Conservation (phyloP, 805 yeast species). For the Saccharomycopsis vini region DNA sequence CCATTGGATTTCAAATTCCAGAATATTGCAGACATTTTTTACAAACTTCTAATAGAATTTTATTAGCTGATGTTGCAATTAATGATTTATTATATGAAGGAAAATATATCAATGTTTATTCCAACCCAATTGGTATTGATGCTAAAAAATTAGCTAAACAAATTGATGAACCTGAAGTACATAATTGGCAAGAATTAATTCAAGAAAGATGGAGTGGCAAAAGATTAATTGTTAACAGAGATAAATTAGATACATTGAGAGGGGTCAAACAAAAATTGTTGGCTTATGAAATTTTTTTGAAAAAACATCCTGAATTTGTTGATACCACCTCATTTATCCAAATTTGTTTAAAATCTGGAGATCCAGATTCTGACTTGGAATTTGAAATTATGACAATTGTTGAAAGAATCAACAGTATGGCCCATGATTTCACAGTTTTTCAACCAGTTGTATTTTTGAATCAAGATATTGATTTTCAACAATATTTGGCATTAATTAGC, state of each 20-base stretch:
- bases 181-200: constrained; percentile 59
- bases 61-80: constrained; percentile 63
- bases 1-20: constrained; percentile 80
- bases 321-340: constrained; percentile 70
- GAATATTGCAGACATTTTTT: constrained; percentile 91
- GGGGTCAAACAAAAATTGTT: constrained; percentile 82
- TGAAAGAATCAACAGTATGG: constrained; percentile 73
- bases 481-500: constrained; percentile 73
- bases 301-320: constrained; percentile 60
- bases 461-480: constrained; percentile 82
- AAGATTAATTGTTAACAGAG: constrained; percentile 73
- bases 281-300: constrained; percentile 76
- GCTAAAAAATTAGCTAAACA: constrained; percentile 43
- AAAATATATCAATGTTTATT: constrained; percentile 43
- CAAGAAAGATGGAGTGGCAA: constrained; percentile 69
- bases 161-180: constrained; percentile 41
- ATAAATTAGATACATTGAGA: constrained; percentile 77
- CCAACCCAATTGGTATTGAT: constrained; percentile 75
- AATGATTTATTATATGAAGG: constrained; percentile 54
- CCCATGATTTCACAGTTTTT: constrained; percentile 59
- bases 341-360: constrained; percentile 56
- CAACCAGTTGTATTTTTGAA: constrained; percentile 85
- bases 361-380: constrained; percentile 55
- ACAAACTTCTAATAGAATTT: constrained; percentile 77
- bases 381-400: constrained; percentile 67